Evolutionary conservation across 257 asterid species (phyloP), one percentile per base, ranked within the genome.

Genomic region (Fraxinus quadrangulata): DNA sequence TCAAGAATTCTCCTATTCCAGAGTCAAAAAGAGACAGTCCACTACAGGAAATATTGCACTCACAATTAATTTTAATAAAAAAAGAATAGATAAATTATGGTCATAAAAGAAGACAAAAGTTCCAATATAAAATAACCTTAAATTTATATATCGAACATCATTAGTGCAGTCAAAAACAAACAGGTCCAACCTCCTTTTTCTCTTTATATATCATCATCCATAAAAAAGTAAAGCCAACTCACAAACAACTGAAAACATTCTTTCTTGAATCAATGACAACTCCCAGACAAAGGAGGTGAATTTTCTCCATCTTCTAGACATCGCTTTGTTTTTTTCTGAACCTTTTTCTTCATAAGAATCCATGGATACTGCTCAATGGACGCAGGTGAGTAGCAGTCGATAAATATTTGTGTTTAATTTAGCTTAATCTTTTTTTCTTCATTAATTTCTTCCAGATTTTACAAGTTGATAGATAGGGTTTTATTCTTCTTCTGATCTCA

Each of bases 341-440:
- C 73, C 70, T 77, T 71, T 74, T 75, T 79, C 23, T 28, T 40
- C 75, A 36, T 28, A 36, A 47, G 33, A 74, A 83, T 78, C 75
- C 87, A 92, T 92, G 97, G 96, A 90, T 74, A 66, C 66, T 80
- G 83, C 83, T 87, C 91, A 87, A 87, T 90, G 92, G 94, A 84
- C 88, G 19, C 91, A 90, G 97, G 97, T 92, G 42, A 59, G 77
- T 63, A 63, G 1, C 6, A 3, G 6, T 13, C 59, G 73, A 59
- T 42, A 42, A 42, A 42, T 42, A 5, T 11, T 39, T 8, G 13
- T 28, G 10, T 74, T 77, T 76, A 9, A 4, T 83, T 26, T 31
- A 28, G 12, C 11, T 70, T 26, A 21, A 0, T 16, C 3, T 75
- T 2, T 71, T 21, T 34, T 61, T 7, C 30, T n/a, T 17, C 21